These are phyloP conservation scores for Tetracladium setigerum DNA, from an alignment of 495 filamentous ascomycete genomes.

Conservation along the genomic window DNA sequence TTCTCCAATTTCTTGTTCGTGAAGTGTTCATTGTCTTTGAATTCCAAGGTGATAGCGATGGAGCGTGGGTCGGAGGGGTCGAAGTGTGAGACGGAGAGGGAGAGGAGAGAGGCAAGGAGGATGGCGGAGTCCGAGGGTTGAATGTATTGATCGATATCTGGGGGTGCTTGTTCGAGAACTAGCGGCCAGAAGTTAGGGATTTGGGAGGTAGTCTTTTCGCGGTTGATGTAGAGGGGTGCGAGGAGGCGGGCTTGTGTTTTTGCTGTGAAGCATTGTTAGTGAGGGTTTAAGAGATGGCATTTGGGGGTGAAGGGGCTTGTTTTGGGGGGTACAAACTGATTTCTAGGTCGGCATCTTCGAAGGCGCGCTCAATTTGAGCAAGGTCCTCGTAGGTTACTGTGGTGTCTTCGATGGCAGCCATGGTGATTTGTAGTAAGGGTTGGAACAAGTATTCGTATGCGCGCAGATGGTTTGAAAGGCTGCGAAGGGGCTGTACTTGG, in stretches of 20 bases:
- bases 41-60: conserved; percentile 52
- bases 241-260: conserved; percentile 40
- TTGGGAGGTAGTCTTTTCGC: conserved; percentile 54
- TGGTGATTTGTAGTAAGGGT: conserved; percentile 7
- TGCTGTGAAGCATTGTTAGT: not conserved
- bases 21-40: conserved; percentile 66
- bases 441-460: too few species aligned
- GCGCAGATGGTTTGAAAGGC: too few species aligned
- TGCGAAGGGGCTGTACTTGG: too few species aligned
- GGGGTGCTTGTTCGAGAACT: conserved; percentile 75
- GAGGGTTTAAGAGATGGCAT: not conserved
- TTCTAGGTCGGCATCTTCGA: conserved; percentile 60
- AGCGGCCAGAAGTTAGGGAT: conserved; percentile 85
- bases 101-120: conserved; percentile 52
- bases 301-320: not conserved
- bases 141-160: conserved; percentile 78
- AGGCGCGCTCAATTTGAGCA: conserved; percentile 57
- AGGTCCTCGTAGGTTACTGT: conserved; percentile 47
- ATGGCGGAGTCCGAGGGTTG: conserved; percentile 65
- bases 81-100: conserved; percentile 64
- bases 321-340: conserved; percentile 47
- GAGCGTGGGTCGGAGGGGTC: conserved; percentile 53
- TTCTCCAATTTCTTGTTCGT: conserved; percentile 70
- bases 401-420: conserved; percentile 34
- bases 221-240: conserved; percentile 61